Conservation (phyloP, 345 rosid species). For the Eucalyptus rudis region DNA sequence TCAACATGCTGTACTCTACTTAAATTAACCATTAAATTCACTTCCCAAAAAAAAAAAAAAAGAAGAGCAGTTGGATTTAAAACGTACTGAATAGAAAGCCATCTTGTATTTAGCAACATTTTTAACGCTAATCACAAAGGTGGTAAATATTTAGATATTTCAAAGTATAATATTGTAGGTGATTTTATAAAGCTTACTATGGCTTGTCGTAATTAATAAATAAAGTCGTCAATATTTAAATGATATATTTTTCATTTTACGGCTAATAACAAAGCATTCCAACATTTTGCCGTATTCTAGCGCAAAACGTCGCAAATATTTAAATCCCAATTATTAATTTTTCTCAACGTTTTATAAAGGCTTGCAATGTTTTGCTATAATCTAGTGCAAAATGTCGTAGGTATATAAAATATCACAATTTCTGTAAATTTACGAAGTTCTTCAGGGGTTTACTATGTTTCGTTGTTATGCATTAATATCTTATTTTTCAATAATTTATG, state of each 20-base stretch:
- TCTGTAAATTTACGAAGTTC: not conserved
- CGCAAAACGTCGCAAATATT: not conserved
- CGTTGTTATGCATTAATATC: not conserved
- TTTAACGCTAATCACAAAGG: not conserved
- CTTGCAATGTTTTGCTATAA: not conserved
- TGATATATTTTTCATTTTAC: not conserved
- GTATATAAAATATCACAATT: not conserved
- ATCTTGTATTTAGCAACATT: not conserved
- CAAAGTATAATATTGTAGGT: not conserved
- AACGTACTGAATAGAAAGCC: not conserved
- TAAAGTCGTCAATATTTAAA: not conserved
- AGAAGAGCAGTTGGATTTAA: not conserved
- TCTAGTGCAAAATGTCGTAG: not conserved
- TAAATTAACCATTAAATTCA: not conserved
- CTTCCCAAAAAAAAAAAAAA: fast-evolving
- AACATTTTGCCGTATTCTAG: not conserved
- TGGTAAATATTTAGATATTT: not conserved
- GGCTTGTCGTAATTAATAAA: not conserved
- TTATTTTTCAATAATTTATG: too few relatives aligned
- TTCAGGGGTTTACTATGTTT: not conserved
- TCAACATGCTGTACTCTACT: not conserved
- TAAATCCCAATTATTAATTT: not conserved
- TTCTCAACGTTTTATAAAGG: not conserved
- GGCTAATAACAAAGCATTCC: not conserved
- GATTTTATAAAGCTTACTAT: not conserved